These are phyloP conservation scores for Gaultheria prostrata DNA, from an alignment of 148 eudicot genomes.

Conservation along the genomic window DNA sequence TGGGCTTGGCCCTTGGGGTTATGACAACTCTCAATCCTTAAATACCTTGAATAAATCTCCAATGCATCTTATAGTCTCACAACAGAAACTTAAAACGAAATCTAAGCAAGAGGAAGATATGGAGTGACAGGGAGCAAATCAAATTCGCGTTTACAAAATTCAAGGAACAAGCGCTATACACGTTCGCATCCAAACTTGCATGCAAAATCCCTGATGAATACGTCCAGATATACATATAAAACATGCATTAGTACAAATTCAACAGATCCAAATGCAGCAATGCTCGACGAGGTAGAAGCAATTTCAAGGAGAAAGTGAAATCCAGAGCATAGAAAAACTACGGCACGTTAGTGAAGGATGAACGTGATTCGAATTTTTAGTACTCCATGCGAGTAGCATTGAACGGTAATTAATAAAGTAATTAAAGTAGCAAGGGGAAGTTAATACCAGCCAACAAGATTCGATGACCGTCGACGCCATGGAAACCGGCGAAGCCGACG, in stretches of 20 bases:
- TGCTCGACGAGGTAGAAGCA: background rate
- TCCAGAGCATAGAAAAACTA: constrained; percentile 6
- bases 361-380: too few species aligned
- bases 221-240: background rate
- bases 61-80: background rate
- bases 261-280: constrained; percentile 7
- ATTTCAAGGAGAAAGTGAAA: background rate
- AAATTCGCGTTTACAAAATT: too few species aligned
- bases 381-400: too few species aligned
- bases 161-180: background rate
- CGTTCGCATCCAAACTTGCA: background rate
- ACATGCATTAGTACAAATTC: background rate
- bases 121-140: background rate
- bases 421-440: background rate
- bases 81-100: background rate
- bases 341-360: too few species aligned
- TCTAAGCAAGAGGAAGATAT: background rate
- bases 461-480: constrained; percentile 18
- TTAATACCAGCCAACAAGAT: constrained; percentile 16
- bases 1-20: too few species aligned
- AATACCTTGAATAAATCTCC: background rate
- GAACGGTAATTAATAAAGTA: too few species aligned
- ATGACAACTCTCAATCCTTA: too few species aligned
- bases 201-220: background rate
- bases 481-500: background rate